Evolutionary conservation across 106 monocot species (phyloP).

Genomic region (Vanilla planifolia): DNA sequence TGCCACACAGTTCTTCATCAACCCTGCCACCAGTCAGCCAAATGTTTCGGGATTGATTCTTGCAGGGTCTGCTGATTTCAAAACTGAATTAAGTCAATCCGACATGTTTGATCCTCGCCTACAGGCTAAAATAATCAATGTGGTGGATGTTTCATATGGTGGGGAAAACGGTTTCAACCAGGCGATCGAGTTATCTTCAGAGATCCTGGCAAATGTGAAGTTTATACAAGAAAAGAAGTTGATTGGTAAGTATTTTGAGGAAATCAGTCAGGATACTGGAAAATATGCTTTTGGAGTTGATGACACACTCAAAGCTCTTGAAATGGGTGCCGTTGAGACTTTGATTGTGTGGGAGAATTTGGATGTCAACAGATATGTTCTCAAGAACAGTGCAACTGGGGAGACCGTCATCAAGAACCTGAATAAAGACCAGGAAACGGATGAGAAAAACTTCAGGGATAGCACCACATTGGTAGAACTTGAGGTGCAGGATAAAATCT

Average conservation of each 20-base stretch:
- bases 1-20: slow-evolving; percentile 21
- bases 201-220: slow-evolving; percentile 20
- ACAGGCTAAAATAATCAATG: slow-evolving; percentile 21
- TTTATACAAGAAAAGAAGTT: slow-evolving; percentile 24
- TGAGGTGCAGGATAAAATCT: slow-evolving; percentile 16
- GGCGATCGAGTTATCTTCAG: slow-evolving; percentile 21
- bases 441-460: slow-evolving; percentile 17
- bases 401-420: slow-evolving; percentile 15
- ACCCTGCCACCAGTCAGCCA: slow-evolving; percentile 21
- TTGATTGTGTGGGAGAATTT: slow-evolving; percentile 22
- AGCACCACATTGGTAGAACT: slow-evolving; percentile 7
- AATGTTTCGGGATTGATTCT: slow-evolving; percentile 19
- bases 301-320: slow-evolving; percentile 16
- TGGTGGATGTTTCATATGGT: slow-evolving; percentile 24
- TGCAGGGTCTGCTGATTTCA: slow-evolving; percentile 23
- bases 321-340: slow-evolving; percentile 23
- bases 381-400: slow-evolving; percentile 8
- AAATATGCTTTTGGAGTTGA: slow-evolving; percentile 24
- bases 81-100: slow-evolving; percentile 23
- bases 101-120: slow-evolving; percentile 26
- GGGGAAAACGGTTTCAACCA: slow-evolving; percentile 25
- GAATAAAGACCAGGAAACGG: slow-evolving; percentile 15
- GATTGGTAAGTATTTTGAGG: slow-evolving; percentile 24
- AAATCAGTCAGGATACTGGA: slow-evolving; percentile 21
- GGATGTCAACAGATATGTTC: slow-evolving; percentile 13